Evolutionary conservation across 1,284 basidiomycete genomes (phyloP), one percentile per base, ranked within the genome.

Genomic region (Pseudozyma hubeiensis): DNA sequence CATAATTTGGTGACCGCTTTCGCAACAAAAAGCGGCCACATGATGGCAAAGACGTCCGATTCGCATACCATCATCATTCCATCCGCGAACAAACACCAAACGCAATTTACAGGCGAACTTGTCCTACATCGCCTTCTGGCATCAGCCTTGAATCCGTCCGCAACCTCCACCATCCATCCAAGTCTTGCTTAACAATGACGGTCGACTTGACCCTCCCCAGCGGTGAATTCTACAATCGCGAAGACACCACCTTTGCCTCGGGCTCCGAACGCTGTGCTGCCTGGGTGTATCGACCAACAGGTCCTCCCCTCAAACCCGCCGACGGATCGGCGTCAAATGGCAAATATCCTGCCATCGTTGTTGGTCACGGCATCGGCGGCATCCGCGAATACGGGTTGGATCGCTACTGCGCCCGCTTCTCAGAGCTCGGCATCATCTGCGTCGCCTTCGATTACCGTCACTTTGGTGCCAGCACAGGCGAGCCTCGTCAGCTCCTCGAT

Each of bases 391-490:
- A 79, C 72, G 57, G 61, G 0, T 67, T 81, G 7, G 75, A 81
- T 31, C 52, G 55, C 3, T 77, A 60, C 43, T 58, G 59, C 9
- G 53, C 60, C 11, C 43, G 31, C 6, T 81, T 81, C 45, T 47
- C 56, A 16, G 30, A 35, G 31, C 72, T 61, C 5, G 79, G 80
- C 29, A 78, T 66, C 53, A 41, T 71, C 16, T 68, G 70, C 33
- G 30, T 82, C 14, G 73, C 49, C 7, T 82, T 82, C 30, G 80
- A 81, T 62, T 82, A 82, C 53, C 63, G 78, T 1, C 51, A 68
- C 43, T 67, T 66, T 29, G 80, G 79, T 50, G 48, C 41, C 14
- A 70, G 60, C 9, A 50, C 45, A 2, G 78, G 78, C 1, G 10
- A 53, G 30, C 80, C 80, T 1, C 70, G 79, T 5, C 68, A 75